phyloP scores from a whole-genome alignment of 768 basidiomycete genomes.

The Brasilioporus rufonigricans region DNA sequence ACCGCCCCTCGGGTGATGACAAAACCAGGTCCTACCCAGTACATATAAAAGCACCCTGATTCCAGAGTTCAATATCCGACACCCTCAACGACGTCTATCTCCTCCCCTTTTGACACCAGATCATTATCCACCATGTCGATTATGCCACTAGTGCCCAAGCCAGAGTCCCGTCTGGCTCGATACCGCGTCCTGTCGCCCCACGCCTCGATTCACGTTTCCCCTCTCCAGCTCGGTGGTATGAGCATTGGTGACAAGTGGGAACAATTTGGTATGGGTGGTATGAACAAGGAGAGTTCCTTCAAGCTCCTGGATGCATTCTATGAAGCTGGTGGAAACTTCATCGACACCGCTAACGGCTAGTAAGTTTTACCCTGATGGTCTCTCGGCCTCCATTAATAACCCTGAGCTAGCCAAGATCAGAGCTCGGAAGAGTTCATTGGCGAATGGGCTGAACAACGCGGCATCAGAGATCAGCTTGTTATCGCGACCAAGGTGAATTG shows the following conservation, averaged over 20 bases:
- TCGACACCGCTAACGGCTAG: conserved; percentile 50
- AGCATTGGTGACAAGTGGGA: conserved; percentile 43
- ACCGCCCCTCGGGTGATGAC: background rate
- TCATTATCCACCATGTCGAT: background rate
- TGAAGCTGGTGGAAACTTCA: conserved; percentile 48
- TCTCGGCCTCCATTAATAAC: background rate
- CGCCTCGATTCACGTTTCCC: conserved; percentile 43
- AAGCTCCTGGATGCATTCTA: conserved; percentile 38
- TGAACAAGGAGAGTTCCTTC: conserved; percentile 43
- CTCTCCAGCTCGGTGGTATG: conserved; percentile 43
- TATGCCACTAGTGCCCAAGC: conserved; percentile 20
- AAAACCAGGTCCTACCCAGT: background rate
- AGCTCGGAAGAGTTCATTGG: conserved; percentile 53
- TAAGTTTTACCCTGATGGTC: conserved; percentile 9
- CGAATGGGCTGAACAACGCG: conserved; percentile 47
- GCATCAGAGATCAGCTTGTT: conserved; percentile 47
- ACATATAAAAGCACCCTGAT: background rate
- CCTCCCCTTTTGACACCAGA: background rate
- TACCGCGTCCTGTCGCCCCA: conserved; percentile 36
- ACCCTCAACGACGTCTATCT: background rate
- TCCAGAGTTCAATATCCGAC: background rate
- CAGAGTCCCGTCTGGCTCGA: conserved; percentile 29
- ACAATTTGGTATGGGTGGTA: conserved; percentile 32
- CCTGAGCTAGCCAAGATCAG: conserved; percentile 44
- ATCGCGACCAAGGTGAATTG: conserved; percentile 40